Evolutionary conservation across 495 filamentous ascomycete genomes (phyloP).

Genomic region (Podospora comata): DNA sequence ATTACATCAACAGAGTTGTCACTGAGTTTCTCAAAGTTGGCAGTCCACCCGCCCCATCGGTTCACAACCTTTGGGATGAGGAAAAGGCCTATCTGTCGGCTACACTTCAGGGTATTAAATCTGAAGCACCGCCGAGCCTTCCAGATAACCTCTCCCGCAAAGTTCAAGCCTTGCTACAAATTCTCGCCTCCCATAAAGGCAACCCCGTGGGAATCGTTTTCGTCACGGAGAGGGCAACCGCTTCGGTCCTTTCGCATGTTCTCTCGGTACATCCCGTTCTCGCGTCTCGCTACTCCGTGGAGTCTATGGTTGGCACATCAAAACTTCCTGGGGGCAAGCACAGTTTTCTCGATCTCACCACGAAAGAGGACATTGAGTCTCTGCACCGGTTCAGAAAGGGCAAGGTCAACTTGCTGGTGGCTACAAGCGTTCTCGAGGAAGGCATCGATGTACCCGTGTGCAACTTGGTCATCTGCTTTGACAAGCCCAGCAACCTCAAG

Average conservation of each 20-base stretch:
- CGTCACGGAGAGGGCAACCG: constrained; percentile 67
- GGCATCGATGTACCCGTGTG: constrained; percentile 87
- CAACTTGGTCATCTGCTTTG: constrained; percentile 82
- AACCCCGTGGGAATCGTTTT: constrained; percentile 74
- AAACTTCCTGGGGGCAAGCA: constrained; percentile 43
- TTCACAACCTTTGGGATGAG: constrained; percentile 42
- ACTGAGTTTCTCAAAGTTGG: constrained; percentile 40
- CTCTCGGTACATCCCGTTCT: constrained; percentile 60
- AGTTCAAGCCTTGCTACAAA: constrained; percentile 49
- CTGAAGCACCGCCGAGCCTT: constrained; percentile 28
- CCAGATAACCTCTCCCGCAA: constrained; percentile 50
- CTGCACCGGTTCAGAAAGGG: constrained; percentile 69
- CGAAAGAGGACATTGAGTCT: constrained; percentile 51
- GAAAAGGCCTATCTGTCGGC: constrained; percentile 62
- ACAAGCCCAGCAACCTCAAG: constrained; percentile 70
- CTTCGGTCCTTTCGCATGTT: constrained; percentile 63
- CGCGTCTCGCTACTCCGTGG: constrained; percentile 54
- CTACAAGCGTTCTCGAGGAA: constrained; percentile 86
- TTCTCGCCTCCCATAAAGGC: constrained; percentile 43
- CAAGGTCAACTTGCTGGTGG: constrained; percentile 70
- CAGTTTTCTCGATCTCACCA: constrained; percentile 60
- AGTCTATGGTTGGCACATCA: constrained; percentile 73
- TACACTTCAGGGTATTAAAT: constrained; percentile 47
- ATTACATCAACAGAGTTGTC: constrained; percentile 62
- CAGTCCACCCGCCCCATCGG: constrained; percentile 21